These are phyloP conservation scores for Ogataea paradorogensis DNA, from an alignment of 805 yeast genomes.

Conservation along the genomic window DNA sequence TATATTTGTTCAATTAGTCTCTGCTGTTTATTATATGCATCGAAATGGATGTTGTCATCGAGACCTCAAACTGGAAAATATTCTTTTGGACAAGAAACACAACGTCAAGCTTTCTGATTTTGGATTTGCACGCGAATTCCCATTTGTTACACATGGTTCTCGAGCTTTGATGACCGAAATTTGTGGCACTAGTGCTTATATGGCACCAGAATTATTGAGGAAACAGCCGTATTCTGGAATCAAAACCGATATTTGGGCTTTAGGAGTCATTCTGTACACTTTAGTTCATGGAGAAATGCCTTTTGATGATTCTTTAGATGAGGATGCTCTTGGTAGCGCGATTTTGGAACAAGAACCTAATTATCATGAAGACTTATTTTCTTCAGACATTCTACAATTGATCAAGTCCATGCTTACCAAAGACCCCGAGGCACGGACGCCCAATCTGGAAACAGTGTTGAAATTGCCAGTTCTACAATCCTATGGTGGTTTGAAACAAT, in stretches of 20 bases:
- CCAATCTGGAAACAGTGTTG: slow-evolving; percentile 47
- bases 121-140: slow-evolving; percentile 84
- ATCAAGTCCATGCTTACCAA: slow-evolving; percentile 58
- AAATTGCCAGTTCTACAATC: slow-evolving; percentile 48
- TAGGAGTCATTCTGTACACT: slow-evolving; percentile 86
- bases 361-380: slow-evolving; percentile 38
- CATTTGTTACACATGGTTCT: slow-evolving; percentile 27
- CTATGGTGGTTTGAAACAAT: slow-evolving; percentile 38
- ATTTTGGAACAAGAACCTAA: slow-evolving; percentile 66
- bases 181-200: slow-evolving; percentile 93
- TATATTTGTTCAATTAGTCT: slow-evolving; percentile 62
- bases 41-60: slow-evolving; percentile 76
- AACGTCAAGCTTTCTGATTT: slow-evolving; percentile 83
- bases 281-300: slow-evolving; percentile 87
- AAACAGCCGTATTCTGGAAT: slow-evolving; percentile 73
- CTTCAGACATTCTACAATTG: slow-evolving; percentile 51
- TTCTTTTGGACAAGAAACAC: slow-evolving; percentile 53
- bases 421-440: slow-evolving; percentile 62
- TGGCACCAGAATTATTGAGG: slow-evolving; percentile 89
- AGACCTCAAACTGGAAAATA: slow-evolving; percentile 81
- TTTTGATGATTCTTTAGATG: slow-evolving; percentile 68
- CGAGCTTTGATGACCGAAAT: slow-evolving; percentile 62
- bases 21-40: slow-evolving; percentile 73
- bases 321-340: slow-evolving; percentile 56
- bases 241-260: slow-evolving; percentile 85